These are phyloP conservation scores for Cyathus striatus DNA, from an alignment of 768 basidiomycete species.

Conservation along the genomic window DNA sequence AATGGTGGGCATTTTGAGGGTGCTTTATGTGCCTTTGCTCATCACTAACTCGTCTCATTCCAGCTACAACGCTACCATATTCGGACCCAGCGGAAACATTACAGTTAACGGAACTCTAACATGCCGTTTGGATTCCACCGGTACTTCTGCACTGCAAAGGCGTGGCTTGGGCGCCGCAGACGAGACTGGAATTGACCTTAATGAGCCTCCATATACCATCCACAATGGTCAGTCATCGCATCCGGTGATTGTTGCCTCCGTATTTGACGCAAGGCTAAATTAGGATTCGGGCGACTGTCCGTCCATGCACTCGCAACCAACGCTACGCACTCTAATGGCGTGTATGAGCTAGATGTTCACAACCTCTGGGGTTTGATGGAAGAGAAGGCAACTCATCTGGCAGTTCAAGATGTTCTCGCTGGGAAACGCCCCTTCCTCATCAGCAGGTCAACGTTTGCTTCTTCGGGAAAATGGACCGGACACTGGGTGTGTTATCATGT, in stretches of 20 bases:
- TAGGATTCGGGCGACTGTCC: slow-evolving; percentile 52
- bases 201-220: slow-evolving; percentile 61
- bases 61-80: slow-evolving; percentile 59
- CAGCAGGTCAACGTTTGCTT: slow-evolving; percentile 64
- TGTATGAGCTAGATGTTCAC: slow-evolving; percentile 61
- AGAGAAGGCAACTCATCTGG: slow-evolving; percentile 58
- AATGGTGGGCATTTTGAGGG: slow-evolving; percentile 55
- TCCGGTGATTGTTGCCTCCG: neutral
- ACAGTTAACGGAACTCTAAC: slow-evolving; percentile 65
- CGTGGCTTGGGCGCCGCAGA: slow-evolving; percentile 48
- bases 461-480: slow-evolving; percentile 64
- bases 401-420: slow-evolving; percentile 46
- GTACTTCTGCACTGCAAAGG: slow-evolving; percentile 20
- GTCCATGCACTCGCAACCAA: slow-evolving; percentile 61
- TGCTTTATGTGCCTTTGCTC: no score
- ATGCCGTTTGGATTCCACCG: slow-evolving; percentile 22
- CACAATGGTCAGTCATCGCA: slow-evolving; percentile 59
- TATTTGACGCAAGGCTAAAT: no score
- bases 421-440: slow-evolving; percentile 69
- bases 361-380: slow-evolving; percentile 73
- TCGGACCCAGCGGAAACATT: slow-evolving; percentile 70
- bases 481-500: slow-evolving; percentile 52
- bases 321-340: slow-evolving; percentile 61
- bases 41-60: no score
- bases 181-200: slow-evolving; percentile 43